Base-by-base conservation (phyloP, 495 filamentous ascomycete species). In the Emericellopsis terricola region DNA sequence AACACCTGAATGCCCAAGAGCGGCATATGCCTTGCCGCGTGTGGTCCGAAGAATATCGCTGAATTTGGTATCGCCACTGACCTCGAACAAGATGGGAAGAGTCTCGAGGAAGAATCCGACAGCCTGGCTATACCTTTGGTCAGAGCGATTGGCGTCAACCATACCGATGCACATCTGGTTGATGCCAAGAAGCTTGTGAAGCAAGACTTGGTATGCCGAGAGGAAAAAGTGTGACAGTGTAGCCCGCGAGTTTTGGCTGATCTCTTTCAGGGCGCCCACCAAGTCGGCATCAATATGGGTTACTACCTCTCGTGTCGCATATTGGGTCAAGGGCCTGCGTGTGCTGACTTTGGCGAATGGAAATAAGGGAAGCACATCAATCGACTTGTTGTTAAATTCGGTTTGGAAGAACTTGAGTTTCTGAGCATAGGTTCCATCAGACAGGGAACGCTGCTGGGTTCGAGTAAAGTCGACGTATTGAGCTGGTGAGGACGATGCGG, bases 21-120 rank as follows among this genome's bases (percentile, higher is more conserved):
- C 48, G 0, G 27, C 28, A 6, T 49, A 39, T 0, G 38, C 27
- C 1, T 18, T 42, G 15, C 36, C 15, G 3, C 35, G 40, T 0
- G 49, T 38, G 2, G 35, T 34, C 3, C 26, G 4, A 0, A 50
- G 14, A 9, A 41, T 9, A 1, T 44, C 20, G 4, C 8, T 30
- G 15, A 55, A 55, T 0, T 8, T 29, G 4, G 35, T 20, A 8
- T 27, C 18, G 15, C 9, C 0, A 3, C 16, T 15, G 2, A 16
- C 19, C 11, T 27, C 37, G 42, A 67, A 57, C 2, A 45, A 47
- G 2, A 71, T 19, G 0, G 68, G 51, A 0, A 73, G 46, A 1
- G 69, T 35, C 32, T 75, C 69, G 7, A 68, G 24, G 21, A 53
- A 63, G 19, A 54, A 33, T 4, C 70, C 60, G n/a, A 71, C 41